phyloP scores from a whole-genome alignment of 805 yeast species.

The Kodamaea hsintzibuensis region DNA sequence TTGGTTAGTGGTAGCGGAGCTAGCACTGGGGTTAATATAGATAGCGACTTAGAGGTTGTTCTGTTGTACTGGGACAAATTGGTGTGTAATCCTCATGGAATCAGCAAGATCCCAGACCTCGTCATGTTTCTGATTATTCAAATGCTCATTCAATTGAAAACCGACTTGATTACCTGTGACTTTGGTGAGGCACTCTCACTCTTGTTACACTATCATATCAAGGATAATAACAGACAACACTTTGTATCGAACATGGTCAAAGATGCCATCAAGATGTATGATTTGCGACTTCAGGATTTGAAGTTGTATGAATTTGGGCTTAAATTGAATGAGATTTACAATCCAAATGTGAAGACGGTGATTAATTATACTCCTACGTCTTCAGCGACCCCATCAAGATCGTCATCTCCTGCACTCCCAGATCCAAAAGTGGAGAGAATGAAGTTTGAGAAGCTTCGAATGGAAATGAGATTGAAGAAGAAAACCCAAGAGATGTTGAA shows the following conservation, averaged over 20 bases:
- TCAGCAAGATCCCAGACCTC: constrained; percentile 34
- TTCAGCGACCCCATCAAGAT: constrained; percentile 22
- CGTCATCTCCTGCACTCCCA: constrained; percentile 11
- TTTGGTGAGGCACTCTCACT: constrained; percentile 52
- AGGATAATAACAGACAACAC: constrained; percentile 11
- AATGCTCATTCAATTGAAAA: constrained; percentile 45
- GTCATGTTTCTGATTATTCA: constrained; percentile 44
- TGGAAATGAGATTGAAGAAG: constrained; percentile 50
- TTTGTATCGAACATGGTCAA: constrained; percentile 30
- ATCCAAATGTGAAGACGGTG: constrained; percentile 36
- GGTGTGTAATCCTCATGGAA: constrained; percentile 23
- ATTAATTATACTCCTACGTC: constrained; percentile 19
- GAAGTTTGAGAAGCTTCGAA: constrained; percentile 46
- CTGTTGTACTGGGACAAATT: constrained; percentile 52
- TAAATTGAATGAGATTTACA: constrained; percentile 40
- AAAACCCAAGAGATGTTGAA: constrained; percentile 27
- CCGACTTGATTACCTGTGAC: constrained; percentile 47
- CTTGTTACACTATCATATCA: constrained; percentile 52
- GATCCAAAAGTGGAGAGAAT: constrained; percentile 33
- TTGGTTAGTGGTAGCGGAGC: constrained; percentile 29
- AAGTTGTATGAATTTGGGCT: constrained; percentile 42
- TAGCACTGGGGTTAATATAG: background rate
- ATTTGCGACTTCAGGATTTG: constrained; percentile 35
- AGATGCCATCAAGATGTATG: constrained; percentile 35
- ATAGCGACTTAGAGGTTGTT: constrained; percentile 28